These are phyloP conservation scores for Penicillium egyptiacum DNA, from an alignment of 495 filamentous ascomycete genomes.

Conservation along the genomic window DNA sequence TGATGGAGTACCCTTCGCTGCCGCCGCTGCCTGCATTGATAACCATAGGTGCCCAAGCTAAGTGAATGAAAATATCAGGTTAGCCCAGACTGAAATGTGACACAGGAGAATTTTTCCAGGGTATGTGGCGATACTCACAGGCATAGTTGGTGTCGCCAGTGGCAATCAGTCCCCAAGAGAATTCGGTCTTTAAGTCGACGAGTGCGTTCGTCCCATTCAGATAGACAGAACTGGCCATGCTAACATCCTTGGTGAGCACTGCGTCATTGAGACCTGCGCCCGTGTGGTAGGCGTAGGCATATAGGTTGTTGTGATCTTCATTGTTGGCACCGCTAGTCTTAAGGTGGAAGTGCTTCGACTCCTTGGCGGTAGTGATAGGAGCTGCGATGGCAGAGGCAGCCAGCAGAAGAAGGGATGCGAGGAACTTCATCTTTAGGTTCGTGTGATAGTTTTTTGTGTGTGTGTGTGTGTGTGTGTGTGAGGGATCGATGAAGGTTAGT, in stretches of 20 bases:
- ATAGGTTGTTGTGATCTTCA: slow-evolving; percentile 43
- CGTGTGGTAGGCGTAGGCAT: slow-evolving; percentile 50
- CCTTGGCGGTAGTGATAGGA: slow-evolving; percentile 15
- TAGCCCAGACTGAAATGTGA: background rate
- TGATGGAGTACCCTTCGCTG: slow-evolving; percentile 40
- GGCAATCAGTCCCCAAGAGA: slow-evolving; percentile 40
- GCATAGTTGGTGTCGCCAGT: slow-evolving; percentile 26
- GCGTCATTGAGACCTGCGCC: slow-evolving; percentile 49
- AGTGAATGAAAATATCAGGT: slow-evolving; percentile 1
- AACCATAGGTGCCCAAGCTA: slow-evolving; percentile 44
- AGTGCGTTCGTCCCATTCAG: slow-evolving; percentile 41
- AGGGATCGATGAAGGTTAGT: background rate
- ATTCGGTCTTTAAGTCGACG: slow-evolving; percentile 17
- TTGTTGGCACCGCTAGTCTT: slow-evolving; percentile 40
- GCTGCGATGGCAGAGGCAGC: slow-evolving; percentile 28
- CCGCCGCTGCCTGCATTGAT: slow-evolving; percentile 43
- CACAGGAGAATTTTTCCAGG: background rate
- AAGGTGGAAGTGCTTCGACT: slow-evolving; percentile 38
- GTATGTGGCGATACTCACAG: slow-evolving; percentile 15
- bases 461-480: too few relatives aligned
- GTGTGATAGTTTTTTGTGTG: background rate
- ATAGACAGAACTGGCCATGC: slow-evolving; percentile 34
- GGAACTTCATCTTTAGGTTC: slow-evolving; percentile 34
- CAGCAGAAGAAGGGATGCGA: slow-evolving; percentile 33
- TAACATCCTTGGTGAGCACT: slow-evolving; percentile 32